Evolutionary conservation across 176 grass and related monocot genomes (phyloP).

Genomic region (Carex parvula): DNA sequence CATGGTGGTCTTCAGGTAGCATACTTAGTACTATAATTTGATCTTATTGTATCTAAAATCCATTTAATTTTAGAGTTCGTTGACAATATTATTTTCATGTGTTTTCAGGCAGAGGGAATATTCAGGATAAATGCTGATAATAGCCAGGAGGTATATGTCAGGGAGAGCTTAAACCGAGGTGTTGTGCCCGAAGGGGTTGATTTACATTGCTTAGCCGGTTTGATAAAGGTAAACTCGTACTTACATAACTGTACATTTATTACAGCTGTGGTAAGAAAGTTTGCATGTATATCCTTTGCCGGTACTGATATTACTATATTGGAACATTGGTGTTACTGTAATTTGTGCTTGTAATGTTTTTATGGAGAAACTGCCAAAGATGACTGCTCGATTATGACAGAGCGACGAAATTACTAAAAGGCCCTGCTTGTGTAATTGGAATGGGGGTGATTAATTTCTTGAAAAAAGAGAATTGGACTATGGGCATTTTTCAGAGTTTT

Average conservation of each 20-base stretch:
- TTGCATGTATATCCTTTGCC: not conserved
- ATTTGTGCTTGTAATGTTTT: not conserved
- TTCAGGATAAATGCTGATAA: conserved; percentile 96
- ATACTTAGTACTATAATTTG: not conserved
- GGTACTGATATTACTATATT: not conserved
- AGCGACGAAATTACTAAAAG: not conserved
- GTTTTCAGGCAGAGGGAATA: conserved; percentile 79
- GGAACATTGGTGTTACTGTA: not conserved
- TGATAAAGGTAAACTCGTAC: conserved; percentile 68
- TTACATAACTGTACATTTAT: conserved; percentile 9
- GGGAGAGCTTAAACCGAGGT: conserved; percentile 70
- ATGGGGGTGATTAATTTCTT: not conserved
- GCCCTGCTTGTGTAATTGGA: not conserved
- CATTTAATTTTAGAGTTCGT: not conserved
- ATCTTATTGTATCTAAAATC: not conserved
- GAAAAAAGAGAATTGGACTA: not conserved
- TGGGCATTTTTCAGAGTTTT: not conserved
- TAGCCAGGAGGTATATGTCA: conserved; percentile 65
- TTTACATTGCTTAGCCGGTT: conserved; percentile 79
- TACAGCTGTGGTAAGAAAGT: not conserved
- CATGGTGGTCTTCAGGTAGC: conserved; percentile 75
- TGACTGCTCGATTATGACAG: not conserved
- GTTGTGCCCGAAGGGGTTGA: conserved; percentile 72
- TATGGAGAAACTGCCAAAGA: not conserved
- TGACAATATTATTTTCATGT: conserved; percentile 21